phyloP scores from a whole-genome alignment of 2,329 filamentous ascomycete genomes.

The Paracoccidioides lutzii region DNA sequence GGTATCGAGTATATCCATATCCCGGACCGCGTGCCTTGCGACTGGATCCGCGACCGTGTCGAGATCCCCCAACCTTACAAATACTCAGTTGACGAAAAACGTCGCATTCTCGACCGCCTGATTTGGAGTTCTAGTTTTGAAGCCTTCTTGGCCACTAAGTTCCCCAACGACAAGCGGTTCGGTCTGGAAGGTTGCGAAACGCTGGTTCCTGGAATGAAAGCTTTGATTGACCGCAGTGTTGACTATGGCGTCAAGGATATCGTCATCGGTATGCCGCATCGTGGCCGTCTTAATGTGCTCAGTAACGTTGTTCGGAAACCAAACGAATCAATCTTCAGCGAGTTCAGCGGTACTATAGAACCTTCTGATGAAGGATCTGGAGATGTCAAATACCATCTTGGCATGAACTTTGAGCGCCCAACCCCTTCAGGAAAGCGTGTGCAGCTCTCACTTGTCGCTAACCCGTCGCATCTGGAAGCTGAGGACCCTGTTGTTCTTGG shows the following conservation, averaged over 20 bases:
- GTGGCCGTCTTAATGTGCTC: slow-evolving; percentile 92
- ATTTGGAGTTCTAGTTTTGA: slow-evolving; percentile 99
- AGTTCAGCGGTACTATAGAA: slow-evolving; percentile 80
- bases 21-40: slow-evolving; percentile 90
- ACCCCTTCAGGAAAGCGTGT: slow-evolving; percentile 97
- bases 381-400: slow-evolving; percentile 98
- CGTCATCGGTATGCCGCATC: slow-evolving; percentile 98
- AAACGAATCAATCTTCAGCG: slow-evolving; percentile 98
- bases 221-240: slow-evolving; percentile 92
- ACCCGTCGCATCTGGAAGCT: slow-evolving; percentile 94
- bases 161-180: slow-evolving; percentile 99
- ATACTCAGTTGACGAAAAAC: slow-evolving; percentile 97
- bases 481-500: slow-evolving; percentile 96
- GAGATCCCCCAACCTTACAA: slow-evolving; percentile 93
- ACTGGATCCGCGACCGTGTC: slow-evolving; percentile 91
- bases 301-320: slow-evolving; percentile 98
- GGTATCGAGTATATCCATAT: slow-evolving; percentile 99
- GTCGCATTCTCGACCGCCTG: slow-evolving; percentile 86
- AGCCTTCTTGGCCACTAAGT: slow-evolving; percentile 87
- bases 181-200: slow-evolving; percentile 95
- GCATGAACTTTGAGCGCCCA: slow-evolving; percentile 99
- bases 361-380: slow-evolving; percentile 92
- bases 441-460: slow-evolving; percentile 96
- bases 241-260: slow-evolving; percentile 99
- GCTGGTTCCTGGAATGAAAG: slow-evolving; percentile 97